Base-by-base conservation (phyloP, 768 basidiomycete species). In the Atractiella rhizophila region DNA sequence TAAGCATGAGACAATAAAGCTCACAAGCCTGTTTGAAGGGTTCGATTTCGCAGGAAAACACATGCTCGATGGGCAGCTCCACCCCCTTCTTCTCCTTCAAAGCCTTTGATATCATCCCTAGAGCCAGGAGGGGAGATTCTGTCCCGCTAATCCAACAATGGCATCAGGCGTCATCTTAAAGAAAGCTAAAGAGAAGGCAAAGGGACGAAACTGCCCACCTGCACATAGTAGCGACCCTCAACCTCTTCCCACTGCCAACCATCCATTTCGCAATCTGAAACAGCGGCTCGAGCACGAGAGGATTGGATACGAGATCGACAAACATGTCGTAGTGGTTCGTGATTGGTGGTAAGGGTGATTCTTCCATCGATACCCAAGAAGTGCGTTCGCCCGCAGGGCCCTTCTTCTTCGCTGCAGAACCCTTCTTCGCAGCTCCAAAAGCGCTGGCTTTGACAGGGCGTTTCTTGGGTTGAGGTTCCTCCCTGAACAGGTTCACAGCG, bases 61-160 rank as follows among this genome's bases (percentile, higher is more conserved):
- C n/a, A n/a, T n/a, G n/a, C n/a, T n/a, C n/a, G n/a, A n/a, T 91
- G 0, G 85, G 86, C 56, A 86, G 85, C 60, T 91, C 86, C 39
- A 75, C 51, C 3, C 63, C 68, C 49, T 71, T 69, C 49, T 74
- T 74, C 24, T 73, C 70, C 24, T 69, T 59, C 48, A 88, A 68
- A 4, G 74, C 69, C 44, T 74, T 70, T 42, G 73, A 73, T 33
- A 91, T 80, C 45, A 86, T 61, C 24, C 78, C 74, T 34, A 94
- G 64, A 12, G 86, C 86, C 27, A 91, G 71, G 19, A 94, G 68
- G 37, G 86, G 86, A 2, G 81, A 82, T 55, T 94, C 86, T 5
- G 86, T 94, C 20, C 86, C 86, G 30, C 83, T 88, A n/a, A n/a
- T n/a, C n/a, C n/a, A n/a, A n/a, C n/a, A n/a, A n/a, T n/a, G n/a